Base-by-base conservation (phyloP, 2,329 filamentous ascomycete species). In the Sphaerulina musiva region DNA sequence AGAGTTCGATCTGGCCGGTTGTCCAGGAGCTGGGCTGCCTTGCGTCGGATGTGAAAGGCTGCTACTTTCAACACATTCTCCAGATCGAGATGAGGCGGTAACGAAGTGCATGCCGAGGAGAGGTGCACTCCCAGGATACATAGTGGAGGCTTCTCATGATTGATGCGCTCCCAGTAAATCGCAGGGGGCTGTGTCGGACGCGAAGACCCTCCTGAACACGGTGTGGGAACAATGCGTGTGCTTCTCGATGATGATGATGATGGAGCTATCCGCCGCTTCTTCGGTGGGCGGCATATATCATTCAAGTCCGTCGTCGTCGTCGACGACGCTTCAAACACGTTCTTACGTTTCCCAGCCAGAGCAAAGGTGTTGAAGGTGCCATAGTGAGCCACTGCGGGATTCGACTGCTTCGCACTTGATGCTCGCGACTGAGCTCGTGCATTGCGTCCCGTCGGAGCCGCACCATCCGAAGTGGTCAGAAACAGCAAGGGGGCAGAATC, bases 1-100 rank as follows among this genome's bases (percentile, higher is more conserved):
- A 55, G 29, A 10, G 48, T 51, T n/a, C 52, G 43, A 10, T 52
- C 36, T 10, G 55, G 55, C n/a, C 55, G 23, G 4, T 12, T 26
- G 10, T 41, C 32, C 31, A 55, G 43, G 11, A 57, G 48, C n/a
- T 55, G 55, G 14, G 55, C 55, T 14, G 55, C 55, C 26, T 48
- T 44, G n/a, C 55, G 52, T 9, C 55, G 41, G 17, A 57, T 57
- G 29, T 57, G 55, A 31, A 57, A 57, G 26, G 55, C 46, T 10
- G 55, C 55, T 4, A 57, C 55, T 38, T 49, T 51, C 32, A 57
- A 45, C 9, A 55, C 52, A 29, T 52, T 43, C n/a, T 55, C 52
- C 20, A 57, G 41, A 26, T 57, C 52, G 31, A 51, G 42, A 34
- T 51, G 50, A 3, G 55, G 51, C 23, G 51, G 45, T 38, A 57